Conservation (phyloP, 1,139 yeast species). For the Debaryomyces psychrophilus region DNA sequence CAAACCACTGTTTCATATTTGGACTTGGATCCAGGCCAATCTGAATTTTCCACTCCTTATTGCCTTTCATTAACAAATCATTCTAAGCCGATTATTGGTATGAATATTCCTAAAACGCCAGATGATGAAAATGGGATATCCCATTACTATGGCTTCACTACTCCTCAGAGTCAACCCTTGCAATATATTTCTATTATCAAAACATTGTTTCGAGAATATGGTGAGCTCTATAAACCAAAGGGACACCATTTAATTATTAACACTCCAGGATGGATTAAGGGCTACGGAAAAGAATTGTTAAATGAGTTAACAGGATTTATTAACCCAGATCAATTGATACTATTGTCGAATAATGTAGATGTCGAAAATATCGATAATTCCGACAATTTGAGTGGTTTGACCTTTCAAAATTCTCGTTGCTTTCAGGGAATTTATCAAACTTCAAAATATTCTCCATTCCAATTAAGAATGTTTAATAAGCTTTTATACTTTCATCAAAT, state of each 20-base stretch:
- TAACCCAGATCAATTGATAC: slow-evolving; percentile 58
- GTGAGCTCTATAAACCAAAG: slow-evolving; percentile 24
- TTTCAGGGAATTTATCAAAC: slow-evolving; percentile 35
- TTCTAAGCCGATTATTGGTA: slow-evolving; percentile 30
- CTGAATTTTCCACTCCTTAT: slow-evolving; percentile 78
- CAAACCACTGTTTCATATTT: slow-evolving; percentile 43
- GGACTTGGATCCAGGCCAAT: slow-evolving; percentile 92
- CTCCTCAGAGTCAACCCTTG: slow-evolving; percentile 72
- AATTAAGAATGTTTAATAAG: slow-evolving; percentile 53
- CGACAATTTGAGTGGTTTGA: slow-evolving; percentile 28
- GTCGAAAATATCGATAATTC: slow-evolving; percentile 26
- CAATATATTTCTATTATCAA: slow-evolving; percentile 53
- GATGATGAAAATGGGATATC: slow-evolving; percentile 28
- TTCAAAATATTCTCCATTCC: slow-evolving; percentile 51
- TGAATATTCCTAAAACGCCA: slow-evolving; percentile 20
- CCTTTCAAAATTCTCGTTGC: slow-evolving; percentile 21
- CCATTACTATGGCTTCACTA: slow-evolving; percentile 67
- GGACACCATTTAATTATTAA: slow-evolving; percentile 64
- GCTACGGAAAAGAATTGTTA: slow-evolving; percentile 75
- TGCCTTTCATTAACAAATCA: slow-evolving; percentile 52
- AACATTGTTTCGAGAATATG: slow-evolving; percentile 43
- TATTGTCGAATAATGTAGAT: slow-evolving; percentile 28
- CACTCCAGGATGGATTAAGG: slow-evolving; percentile 94
- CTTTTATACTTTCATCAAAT: slow-evolving; percentile 57
- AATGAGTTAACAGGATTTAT: slow-evolving; percentile 47